Base-by-base conservation (phyloP, 148 eudicot species). In the Vaccinium darrowii region DNA sequence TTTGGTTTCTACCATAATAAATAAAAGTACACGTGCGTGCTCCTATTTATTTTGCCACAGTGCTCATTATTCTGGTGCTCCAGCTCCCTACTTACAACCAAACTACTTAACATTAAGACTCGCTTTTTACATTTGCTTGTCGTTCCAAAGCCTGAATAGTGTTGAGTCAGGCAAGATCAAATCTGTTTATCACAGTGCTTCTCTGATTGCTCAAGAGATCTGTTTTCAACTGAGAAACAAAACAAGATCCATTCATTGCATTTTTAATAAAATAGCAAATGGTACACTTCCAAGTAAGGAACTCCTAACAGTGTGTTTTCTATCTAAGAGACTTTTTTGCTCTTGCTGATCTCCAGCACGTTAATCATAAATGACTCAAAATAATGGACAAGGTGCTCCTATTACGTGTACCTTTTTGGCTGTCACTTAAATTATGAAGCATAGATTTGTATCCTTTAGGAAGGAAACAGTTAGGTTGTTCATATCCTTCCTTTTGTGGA, bases 21-120 rank as follows among this genome's bases (percentile, higher is more conserved):
- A 21, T 23, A 56, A 19, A 25, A 60, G 39, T 58, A 25, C 69
- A 18, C 7, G 36, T 21, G 23, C 39, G 19, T 15, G 21, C 53
- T 60, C 53, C 12, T 60, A 5, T 19, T 80, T 80, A 27, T 36
- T 60, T 80, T 80, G n/a, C 67, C 67, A 79, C 73, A 11, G 73
- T 67, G 63, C 63, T 7, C 15, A 10, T 79, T 30, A 19, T 79
- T 58, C 58, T 56, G 73, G 7, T 56, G 15, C 67, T 30, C 50
- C 15, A 8, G 67, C 13, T 30, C 23, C 30, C 36, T 1, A 8
- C 21, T 79, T 79, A 16, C 67, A 79, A 33, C 69, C 57, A 18
- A 16, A 56, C 23, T 57, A 33, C 25, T 39, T 18, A 43, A 75
- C 8, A 15, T 75, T 75, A 47, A 18, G 53, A 47, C 23, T 18